These are phyloP conservation scores for Fraxinus anomala DNA, from an alignment of 257 asterid species.

Conservation along the genomic window DNA sequence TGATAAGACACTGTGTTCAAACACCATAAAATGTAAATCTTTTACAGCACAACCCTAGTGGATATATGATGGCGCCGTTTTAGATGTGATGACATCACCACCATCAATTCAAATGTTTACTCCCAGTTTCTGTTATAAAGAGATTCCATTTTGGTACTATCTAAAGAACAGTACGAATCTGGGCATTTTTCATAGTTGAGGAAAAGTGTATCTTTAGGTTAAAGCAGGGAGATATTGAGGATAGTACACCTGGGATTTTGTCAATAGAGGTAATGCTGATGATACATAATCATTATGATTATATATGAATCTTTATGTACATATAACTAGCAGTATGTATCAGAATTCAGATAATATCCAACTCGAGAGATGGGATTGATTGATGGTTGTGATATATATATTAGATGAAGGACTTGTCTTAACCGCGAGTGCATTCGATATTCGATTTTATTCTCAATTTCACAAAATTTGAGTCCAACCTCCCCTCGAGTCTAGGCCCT, in stretches of 20 bases:
- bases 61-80: constrained; percentile 59
- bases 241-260: constrained; percentile 26
- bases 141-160: constrained; percentile 40
- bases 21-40: neutral
- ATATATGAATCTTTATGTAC: too few species aligned
- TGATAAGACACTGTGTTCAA: constrained; percentile 28
- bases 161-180: constrained; percentile 22
- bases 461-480: too few species aligned
- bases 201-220: neutral
- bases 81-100: constrained; percentile 48
- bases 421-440: too few species aligned
- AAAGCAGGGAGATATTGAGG: constrained; percentile 7
- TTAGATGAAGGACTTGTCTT: too few species aligned
- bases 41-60: constrained; percentile 27
- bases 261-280: constrained; percentile 35
- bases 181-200: constrained; percentile 30
- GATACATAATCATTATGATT: constrained; percentile 35
- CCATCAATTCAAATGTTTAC: neutral
- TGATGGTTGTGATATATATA: constrained; percentile 18
- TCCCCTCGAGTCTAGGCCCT: too few species aligned
- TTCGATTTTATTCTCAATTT: too few species aligned
- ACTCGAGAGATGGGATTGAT: constrained; percentile 14
- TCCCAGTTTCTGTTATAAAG: constrained; percentile 43
- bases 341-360: neutral
- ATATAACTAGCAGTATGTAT: neutral